A percentile compares a stretch with the other conserved stretches of the same genome.
Conservation (phyloP, 148 eudicot genomes). For the Camellia granthamiana region DNA sequence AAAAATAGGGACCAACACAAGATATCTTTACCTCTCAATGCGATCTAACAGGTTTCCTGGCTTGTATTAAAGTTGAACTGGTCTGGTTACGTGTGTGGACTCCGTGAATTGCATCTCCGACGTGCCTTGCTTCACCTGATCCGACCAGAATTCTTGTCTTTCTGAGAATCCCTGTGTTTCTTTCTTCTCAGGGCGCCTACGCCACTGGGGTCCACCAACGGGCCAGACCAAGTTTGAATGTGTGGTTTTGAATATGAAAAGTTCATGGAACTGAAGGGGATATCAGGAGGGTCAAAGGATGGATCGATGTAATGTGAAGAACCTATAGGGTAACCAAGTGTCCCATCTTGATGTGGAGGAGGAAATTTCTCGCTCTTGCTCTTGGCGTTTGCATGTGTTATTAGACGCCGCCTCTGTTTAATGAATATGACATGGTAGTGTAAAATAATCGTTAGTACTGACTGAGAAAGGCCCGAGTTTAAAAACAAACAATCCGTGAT, state of each 20-base stretch:
- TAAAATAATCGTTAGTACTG: background rate
- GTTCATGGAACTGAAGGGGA: slow-evolving; percentile 62
- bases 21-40: slow-evolving; percentile 27
- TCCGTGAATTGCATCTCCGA: slow-evolving; percentile 3
- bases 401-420: slow-evolving; percentile 62
- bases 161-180: slow-evolving; percentile 40
- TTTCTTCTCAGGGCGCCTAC: slow-evolving; percentile 47
- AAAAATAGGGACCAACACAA: slow-evolving; percentile 14
- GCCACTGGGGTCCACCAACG: slow-evolving; percentile 49
- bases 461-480: background rate
- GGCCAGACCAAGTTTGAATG: slow-evolving; percentile 82
- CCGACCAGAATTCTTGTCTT: slow-evolving; percentile 28
- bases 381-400: slow-evolving; percentile 70
- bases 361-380: slow-evolving; percentile 91
- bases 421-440: slow-evolving; percentile 1
- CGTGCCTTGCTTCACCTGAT: slow-evolving; percentile 16
- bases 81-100: slow-evolving; percentile 10
- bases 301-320: slow-evolving; percentile 52
- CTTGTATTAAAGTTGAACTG: slow-evolving; percentile 1
- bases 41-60: slow-evolving; percentile 16
- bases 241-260: slow-evolving; percentile 56
- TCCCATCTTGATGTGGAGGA: slow-evolving; percentile 80
- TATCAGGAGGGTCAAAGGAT: slow-evolving; percentile 54
- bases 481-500: background rate
- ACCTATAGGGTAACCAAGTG: slow-evolving; percentile 62